Conservation (phyloP, 352 stramenopile genomes). For the Aphanomyces invadans region DNA sequence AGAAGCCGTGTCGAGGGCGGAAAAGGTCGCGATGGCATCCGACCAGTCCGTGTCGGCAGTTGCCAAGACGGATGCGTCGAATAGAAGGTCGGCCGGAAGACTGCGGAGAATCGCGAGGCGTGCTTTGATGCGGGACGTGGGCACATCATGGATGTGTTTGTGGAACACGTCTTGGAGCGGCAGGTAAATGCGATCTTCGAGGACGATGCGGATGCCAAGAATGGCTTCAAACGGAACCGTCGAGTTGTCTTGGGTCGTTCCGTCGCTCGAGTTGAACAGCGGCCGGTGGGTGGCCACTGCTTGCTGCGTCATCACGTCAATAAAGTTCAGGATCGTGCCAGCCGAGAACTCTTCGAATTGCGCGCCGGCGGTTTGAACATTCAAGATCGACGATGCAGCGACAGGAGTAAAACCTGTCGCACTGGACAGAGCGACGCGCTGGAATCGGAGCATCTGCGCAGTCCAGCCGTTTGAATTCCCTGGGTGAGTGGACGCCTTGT, state of each 20-base stretch:
- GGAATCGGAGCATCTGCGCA: background rate
- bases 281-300: constrained; percentile 69
- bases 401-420: background rate
- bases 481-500: background rate
- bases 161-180: constrained; percentile 48
- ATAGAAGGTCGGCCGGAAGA: constrained; percentile 41
- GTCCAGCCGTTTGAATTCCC: background rate
- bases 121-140: constrained; percentile 32
- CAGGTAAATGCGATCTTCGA: constrained; percentile 78
- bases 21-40: constrained; percentile 41
- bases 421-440: background rate
- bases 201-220: constrained; percentile 48
- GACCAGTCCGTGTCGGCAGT: constrained; percentile 48
- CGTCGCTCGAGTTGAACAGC: no score
- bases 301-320: constrained; percentile 51
- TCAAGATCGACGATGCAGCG: background rate
- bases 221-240: constrained; percentile 61
- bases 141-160: constrained; percentile 25
- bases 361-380: background rate
- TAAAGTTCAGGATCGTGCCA: constrained; percentile 43
- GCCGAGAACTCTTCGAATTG: background rate
- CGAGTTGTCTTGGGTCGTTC: constrained; percentile 59
- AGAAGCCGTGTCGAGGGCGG: constrained; percentile 66
- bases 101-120: constrained; percentile 51
- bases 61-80: constrained; percentile 55